Base-by-base conservation (phyloP, 257 asterid genomes). In the Avicennia marina region DNA sequence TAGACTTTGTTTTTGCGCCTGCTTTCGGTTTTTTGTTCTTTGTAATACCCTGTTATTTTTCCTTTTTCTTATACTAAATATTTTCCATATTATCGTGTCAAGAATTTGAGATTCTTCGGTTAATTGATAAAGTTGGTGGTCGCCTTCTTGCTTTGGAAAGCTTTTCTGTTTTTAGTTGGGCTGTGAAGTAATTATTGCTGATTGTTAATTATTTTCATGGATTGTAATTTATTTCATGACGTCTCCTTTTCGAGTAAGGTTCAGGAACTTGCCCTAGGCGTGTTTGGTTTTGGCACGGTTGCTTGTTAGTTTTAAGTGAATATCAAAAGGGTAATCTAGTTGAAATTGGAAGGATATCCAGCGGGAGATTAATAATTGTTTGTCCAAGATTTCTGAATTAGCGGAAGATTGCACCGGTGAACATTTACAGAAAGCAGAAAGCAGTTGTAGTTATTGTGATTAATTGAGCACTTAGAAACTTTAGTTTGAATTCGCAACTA, bases 311-410 rank as follows among this genome's bases (percentile, higher is more conserved):
- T 45, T 44, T 27, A 12, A 56, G 18, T 25, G 40, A 40, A 13
- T 8, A 22, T 25, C 1, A 1, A 7, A 40, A 21, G 24, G 39
- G 16, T 12, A 15, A 49, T 52, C 25, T 31, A 11, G 33, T 66
- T 41, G 62, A 51, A 17, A 29, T 31, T 12, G 11, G 11, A 2
- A 8, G n/a, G 31, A 34, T 36, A 21, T 19, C 49, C 27, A 32
- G 8, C 36, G 13, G 33, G 38, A 20, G 32, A 13, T 42, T 17
- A 32, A 21, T 58, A 13, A 11, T 29, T 3, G 45, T 39, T 12
- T 25, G 65, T 43, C 6, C 38, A 16, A 16, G 15, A 65, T 57
- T 53, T 57, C 19, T 44, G 57, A 55, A 51, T 56, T 22, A 22
- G 49, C 41, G 33, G 50, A 29, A 42, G 43, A 56, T 40, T 55